A percentile compares a stretch with the other conserved stretches of the same genome.
Evolutionary conservation across 1,284 basidiomycete genomes (phyloP).

Genomic region (Heimioporus retisporus): DNA sequence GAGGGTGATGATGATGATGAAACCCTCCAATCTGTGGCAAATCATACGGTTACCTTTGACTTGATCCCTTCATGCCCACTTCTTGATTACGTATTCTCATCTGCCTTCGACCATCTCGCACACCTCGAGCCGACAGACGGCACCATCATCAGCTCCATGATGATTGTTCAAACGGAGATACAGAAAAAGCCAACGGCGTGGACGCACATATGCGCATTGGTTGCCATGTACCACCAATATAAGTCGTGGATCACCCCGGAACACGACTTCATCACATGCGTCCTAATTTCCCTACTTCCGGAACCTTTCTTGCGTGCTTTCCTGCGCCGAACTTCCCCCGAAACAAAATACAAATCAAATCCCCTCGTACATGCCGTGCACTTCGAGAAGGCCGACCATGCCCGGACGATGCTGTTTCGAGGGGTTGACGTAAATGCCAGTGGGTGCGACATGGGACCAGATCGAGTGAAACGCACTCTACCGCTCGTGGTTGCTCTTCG

Average conservation of each 20-base stretch:
- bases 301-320: slow-evolving; percentile 7
- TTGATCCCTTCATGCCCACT: slow-evolving; percentile 1
- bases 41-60: background rate
- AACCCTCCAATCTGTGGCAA: background rate
- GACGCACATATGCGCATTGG: slow-evolving; percentile 8
- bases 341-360: background rate
- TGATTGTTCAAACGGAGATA: slow-evolving; percentile 3
- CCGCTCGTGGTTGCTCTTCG: slow-evolving; percentile 8
- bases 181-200: slow-evolving; percentile 5
- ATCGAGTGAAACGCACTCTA: background rate
- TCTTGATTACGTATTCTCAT: slow-evolving; percentile 13
- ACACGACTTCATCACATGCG: slow-evolving; percentile 16
- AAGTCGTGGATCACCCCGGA: slow-evolving; percentile 7
- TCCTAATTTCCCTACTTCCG: slow-evolving; percentile 8
- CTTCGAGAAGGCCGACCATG: slow-evolving; percentile 13
- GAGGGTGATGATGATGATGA: background rate
- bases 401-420: slow-evolving; percentile 3
- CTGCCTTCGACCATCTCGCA: slow-evolving; percentile 14
- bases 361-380: slow-evolving; percentile 13
- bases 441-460: background rate
- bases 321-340: background rate
- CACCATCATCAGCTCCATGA: background rate
- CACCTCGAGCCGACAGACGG: slow-evolving; percentile 1
- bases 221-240: background rate
- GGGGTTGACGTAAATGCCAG: slow-evolving; percentile 1